These are phyloP conservation scores for Staphylotrichum tortipilum DNA, from an alignment of 495 filamentous ascomycete species.

Conservation along the genomic window DNA sequence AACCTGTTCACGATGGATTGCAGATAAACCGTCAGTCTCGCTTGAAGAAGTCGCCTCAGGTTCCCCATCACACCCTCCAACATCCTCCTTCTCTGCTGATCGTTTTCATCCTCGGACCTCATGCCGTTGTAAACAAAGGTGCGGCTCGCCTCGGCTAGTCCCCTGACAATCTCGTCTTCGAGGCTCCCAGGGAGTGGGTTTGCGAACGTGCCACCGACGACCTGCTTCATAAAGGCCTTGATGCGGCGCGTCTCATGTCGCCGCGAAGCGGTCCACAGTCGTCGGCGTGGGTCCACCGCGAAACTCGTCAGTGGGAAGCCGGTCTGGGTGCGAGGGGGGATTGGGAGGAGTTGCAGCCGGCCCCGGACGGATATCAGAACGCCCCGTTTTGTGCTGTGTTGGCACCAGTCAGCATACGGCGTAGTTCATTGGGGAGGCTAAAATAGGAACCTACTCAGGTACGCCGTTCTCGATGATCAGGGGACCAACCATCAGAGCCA, in stretches of 20 bases:
- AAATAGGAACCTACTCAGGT: background rate
- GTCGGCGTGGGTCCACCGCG: background rate
- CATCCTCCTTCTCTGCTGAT: conserved; percentile 6
- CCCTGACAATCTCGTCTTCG: conserved; percentile 23
- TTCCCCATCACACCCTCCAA: conserved; percentile 14
- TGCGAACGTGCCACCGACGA: conserved; percentile 31
- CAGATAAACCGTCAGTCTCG: background rate
- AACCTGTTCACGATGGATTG: conserved; percentile 18
- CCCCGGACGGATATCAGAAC: too few relatives aligned
- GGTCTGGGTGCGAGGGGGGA: too few relatives aligned
- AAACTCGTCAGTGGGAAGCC: too few relatives aligned
- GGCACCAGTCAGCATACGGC: too few relatives aligned
- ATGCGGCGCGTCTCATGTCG: conserved; percentile 9
- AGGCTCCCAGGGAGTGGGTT: conserved; percentile 13
- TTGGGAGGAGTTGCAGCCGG: too few relatives aligned
- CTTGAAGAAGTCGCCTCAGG: background rate
- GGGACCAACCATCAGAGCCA: conserved; percentile 33
- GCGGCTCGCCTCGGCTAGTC: conserved; percentile 4
- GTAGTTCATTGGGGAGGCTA: too few relatives aligned
- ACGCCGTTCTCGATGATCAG: conserved; percentile 37
- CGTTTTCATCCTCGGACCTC: background rate
- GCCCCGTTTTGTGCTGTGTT: background rate
- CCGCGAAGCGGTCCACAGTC: conserved; percentile 13
- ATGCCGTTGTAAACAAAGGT: too few relatives aligned
- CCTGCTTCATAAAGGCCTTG: conserved; percentile 37